Evolutionary conservation across 371 early-diverging fungal species (phyloP).

Genomic region (Neoconidiobolus thromboides): DNA sequence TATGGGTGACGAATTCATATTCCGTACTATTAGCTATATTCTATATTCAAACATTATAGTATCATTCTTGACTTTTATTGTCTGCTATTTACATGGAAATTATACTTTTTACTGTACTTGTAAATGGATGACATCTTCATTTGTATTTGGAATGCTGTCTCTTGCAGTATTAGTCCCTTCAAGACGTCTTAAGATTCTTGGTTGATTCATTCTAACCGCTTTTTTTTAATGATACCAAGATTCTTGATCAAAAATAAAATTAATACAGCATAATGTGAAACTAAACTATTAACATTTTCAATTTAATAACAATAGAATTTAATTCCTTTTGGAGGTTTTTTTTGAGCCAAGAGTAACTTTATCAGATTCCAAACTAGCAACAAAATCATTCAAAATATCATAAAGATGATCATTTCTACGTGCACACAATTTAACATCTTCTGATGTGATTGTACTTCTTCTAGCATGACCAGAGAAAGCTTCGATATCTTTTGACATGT

Average conservation of each 20-base stretch:
- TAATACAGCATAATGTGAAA: no score
- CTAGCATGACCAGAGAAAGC: neutral
- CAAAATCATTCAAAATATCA: neutral
- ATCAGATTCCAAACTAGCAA: neutral
- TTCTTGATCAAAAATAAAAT: no score
- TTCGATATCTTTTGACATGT: slow-evolving; percentile 9
- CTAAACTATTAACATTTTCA: neutral
- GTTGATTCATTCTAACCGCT: no score
- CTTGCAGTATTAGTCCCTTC: slow-evolving; percentile 1
- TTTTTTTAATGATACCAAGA: no score
- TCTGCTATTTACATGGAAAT: neutral
- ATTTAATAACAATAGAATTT: neutral
- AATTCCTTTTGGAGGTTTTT: no score
- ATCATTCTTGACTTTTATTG: neutral
- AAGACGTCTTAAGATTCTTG: neutral
- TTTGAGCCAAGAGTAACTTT: no score
- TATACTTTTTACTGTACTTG: slow-evolving; percentile 1
- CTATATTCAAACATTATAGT: neutral
- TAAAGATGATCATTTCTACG: neutral
- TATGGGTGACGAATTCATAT: slow-evolving; percentile 3
- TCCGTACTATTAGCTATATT: neutral
- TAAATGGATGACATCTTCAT: slow-evolving; percentile 3
- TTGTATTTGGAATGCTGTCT: slow-evolving; percentile 3
- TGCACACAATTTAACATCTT: neutral
- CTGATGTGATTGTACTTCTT: neutral